These are phyloP conservation scores for Chimonanthus salicifolius DNA, from an alignment of 164 flowering plant species.

Conservation along the genomic window DNA sequence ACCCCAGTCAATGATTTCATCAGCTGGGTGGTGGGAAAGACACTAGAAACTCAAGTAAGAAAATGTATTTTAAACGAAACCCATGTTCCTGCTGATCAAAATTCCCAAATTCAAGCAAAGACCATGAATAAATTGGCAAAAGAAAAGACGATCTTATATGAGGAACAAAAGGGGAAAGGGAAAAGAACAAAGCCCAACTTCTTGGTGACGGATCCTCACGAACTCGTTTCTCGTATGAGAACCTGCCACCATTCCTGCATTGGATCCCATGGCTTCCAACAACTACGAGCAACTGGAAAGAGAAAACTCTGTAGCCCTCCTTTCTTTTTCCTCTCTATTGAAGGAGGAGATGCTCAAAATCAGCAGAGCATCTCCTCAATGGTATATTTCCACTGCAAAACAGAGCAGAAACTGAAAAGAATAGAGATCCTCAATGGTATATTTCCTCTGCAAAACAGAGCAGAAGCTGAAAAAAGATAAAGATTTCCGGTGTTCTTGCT, in stretches of 20 bases:
- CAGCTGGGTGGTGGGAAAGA: neutral
- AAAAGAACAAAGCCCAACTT: slow-evolving; percentile 51
- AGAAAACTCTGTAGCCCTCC: too few species aligned
- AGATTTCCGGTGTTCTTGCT: neutral
- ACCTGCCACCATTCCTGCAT: slow-evolving; percentile 89
- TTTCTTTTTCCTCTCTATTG: neutral
- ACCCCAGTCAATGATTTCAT: neutral
- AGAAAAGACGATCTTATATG: neutral
- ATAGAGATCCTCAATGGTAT: too few species aligned
- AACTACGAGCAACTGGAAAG: too few species aligned
- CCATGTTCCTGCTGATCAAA: neutral
- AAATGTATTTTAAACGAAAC: neutral
- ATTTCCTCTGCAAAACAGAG: neutral
- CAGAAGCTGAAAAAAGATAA: neutral
- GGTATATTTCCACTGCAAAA: neutral
- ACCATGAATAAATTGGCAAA: neutral
- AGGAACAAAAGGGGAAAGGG: neutral
- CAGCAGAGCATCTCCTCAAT: neutral
- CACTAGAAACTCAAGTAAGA: neutral
- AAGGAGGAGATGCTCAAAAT: neutral
- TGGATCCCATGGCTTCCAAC: slow-evolving; percentile 53
- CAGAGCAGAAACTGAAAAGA: too few species aligned
- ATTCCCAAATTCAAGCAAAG: neutral
- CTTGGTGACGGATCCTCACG: slow-evolving; percentile 78
- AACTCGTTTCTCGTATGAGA: slow-evolving; percentile 78